Percentiles rank a stretch among this genome's conserved stretches.
These are phyloP conservation scores for Quercus aquifolioides DNA, from an alignment of 306 rosid genomes.

Conservation along the genomic window DNA sequence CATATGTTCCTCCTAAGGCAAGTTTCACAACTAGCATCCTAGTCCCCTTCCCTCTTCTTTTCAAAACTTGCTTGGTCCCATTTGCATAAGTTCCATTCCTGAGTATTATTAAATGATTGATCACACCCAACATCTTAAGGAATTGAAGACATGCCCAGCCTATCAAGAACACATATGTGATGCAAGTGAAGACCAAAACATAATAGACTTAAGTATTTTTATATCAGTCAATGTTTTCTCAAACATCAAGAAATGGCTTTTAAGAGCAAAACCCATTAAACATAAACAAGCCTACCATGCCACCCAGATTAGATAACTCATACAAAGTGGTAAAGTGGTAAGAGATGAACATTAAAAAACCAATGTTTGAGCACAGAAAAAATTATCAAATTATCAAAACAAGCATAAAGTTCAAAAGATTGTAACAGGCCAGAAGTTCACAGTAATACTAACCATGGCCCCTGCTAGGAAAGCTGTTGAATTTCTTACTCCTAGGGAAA, in stretches of 20 bases:
- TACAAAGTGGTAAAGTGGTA: background rate
- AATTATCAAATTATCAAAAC: background rate
- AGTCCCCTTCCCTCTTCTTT: background rate
- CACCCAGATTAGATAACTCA: background rate
- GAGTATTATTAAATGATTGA: background rate
- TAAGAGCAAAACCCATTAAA: background rate
- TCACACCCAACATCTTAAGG: background rate
- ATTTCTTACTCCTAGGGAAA: conserved; percentile 64
- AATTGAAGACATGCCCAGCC: background rate
- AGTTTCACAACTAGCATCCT: background rate
- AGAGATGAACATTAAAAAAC: background rate
- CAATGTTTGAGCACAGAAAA: background rate
- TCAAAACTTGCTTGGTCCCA: background rate
- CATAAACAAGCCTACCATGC: background rate
- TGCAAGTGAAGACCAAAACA: background rate
- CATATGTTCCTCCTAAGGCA: background rate
- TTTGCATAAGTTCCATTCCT: background rate
- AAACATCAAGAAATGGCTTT: background rate
- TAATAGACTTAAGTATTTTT: background rate
- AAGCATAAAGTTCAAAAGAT: no score
- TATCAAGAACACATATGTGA: background rate
- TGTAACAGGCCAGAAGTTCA: background rate
- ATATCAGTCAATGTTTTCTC: background rate
- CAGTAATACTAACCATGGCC: conserved; percentile 45
- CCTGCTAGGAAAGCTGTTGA: conserved; percentile 66